Conservation (phyloP, 2,329 filamentous ascomycete species). For the Alternaria gansuensis region DNA sequence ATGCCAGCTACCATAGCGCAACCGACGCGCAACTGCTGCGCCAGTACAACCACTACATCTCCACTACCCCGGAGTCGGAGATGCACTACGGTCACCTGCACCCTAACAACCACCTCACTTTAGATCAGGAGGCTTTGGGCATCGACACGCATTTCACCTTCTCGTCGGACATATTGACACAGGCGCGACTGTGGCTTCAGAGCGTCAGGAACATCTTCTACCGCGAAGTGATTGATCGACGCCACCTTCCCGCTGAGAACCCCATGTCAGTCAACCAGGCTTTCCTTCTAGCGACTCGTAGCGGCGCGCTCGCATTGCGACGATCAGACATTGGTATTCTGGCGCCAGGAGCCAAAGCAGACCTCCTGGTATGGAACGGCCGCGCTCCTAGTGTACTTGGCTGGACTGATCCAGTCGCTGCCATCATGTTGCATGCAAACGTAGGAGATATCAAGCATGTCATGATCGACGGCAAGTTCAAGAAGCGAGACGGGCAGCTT, state of each 20-base stretch:
- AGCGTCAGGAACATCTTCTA: constrained; percentile 54
- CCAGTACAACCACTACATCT: constrained; percentile 62
- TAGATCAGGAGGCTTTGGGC: constrained; percentile 63
- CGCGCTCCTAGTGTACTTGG: constrained; percentile 61
- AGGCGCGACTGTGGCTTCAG: constrained; percentile 66
- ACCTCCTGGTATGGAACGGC: constrained; percentile 64
- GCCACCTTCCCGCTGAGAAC: constrained; percentile 58
- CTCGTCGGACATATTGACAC: constrained; percentile 56
- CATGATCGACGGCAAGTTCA: constrained; percentile 60
- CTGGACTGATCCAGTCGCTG: constrained; percentile 65
- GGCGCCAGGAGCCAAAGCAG: constrained; percentile 61
- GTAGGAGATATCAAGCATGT: constrained; percentile 64
- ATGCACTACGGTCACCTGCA: constrained; percentile 67
- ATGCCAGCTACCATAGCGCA: constrained; percentile 58
- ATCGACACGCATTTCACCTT: constrained; percentile 66
- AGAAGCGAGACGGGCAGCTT: constrained; percentile 58
- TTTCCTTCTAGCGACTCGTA: constrained; percentile 64
- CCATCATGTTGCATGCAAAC: constrained; percentile 64
- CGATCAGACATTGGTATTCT: constrained; percentile 63
- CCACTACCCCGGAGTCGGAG: constrained; percentile 67
- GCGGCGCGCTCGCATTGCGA: constrained; percentile 62
- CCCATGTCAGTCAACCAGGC: constrained; percentile 65
- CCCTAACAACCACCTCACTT: constrained; percentile 54
- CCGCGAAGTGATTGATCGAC: constrained; percentile 51
- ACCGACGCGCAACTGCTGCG: constrained; percentile 57